Percentiles rank a stretch among this genome's conserved stretches.
These are phyloP conservation scores for Blumeria hordei DNA, from an alignment of 2,329 filamentous ascomycete species.

Conservation along the genomic window DNA sequence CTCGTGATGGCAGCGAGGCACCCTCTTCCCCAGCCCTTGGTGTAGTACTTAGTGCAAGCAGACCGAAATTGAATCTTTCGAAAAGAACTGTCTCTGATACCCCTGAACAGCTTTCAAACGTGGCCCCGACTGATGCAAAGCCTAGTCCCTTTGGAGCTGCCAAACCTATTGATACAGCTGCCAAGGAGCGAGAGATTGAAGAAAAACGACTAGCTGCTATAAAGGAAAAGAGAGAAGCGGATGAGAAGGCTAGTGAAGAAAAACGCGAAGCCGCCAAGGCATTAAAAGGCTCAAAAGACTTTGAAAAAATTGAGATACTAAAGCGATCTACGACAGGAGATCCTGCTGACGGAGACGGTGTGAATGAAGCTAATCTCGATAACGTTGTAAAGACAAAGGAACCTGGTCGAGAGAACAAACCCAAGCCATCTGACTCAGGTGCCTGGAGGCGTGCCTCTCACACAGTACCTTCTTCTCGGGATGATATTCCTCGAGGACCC, in stretches of 20 bases:
- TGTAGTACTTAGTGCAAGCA: conserved; percentile 31
- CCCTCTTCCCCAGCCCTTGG: conserved; percentile 43
- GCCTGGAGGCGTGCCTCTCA: conserved; percentile 33
- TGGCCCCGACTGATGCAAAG: conserved; percentile 42
- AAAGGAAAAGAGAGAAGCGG: conserved; percentile 57
- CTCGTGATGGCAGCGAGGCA: conserved; percentile 51
- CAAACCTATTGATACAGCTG: conserved; percentile 76
- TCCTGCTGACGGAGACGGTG: conserved; percentile 13
- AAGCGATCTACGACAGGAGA: conserved; percentile 11
- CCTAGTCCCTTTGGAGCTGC: conserved; percentile 85
- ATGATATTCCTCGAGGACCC: conserved; percentile 18
- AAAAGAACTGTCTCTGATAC: conserved; percentile 79
- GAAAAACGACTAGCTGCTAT: conserved; percentile 56
- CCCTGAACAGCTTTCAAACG: conserved; percentile 24
- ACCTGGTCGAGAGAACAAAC: conserved; percentile 22
- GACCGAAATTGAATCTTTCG: conserved; percentile 66
- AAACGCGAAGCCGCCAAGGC: conserved; percentile 18
- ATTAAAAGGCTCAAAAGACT: conserved; percentile 16
- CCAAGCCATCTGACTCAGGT: conserved; percentile 30
- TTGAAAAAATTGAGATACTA: conserved; percentile 14
- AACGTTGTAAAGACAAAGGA: conserved; percentile 24
- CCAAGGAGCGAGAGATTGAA: conserved; percentile 72
- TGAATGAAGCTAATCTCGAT: conserved; percentile 20
- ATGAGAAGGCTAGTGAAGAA: conserved; percentile 31
- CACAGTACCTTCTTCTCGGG: conserved; percentile 18